Evolutionary conservation across 2,329 filamentous ascomycete species (phyloP), one percentile per base, ranked within the genome.

Genomic region (Trichoderma pleuroti): DNA sequence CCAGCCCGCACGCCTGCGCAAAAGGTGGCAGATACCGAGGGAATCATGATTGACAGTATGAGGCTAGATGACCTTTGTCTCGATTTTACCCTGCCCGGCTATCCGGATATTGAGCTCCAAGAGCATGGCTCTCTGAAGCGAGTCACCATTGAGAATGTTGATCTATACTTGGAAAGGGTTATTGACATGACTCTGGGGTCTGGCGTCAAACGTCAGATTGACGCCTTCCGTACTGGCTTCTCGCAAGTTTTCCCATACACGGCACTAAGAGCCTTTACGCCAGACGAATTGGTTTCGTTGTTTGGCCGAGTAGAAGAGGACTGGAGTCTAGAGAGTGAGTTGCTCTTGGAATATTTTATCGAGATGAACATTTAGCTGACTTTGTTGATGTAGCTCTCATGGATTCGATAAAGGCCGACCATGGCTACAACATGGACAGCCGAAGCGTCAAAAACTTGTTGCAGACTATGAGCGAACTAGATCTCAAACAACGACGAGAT

Each of bases 361-460:
- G 9, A 36, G 21, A 28, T 32, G n/a, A 6, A n/a, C 18, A n/a
- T 16, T 21, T 30, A 16, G 30, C 56, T 59, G 56, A 70, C 52
- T 73, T 76, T 62, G 18, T n/a, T 14, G 32, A 72, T 60, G 56
- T 72, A 96, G 93, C 96, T 72, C 88, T 99, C 52, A 97, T 97
- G 88, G 96, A 99, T 78, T 98, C 95, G 0, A 95, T 99, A 84
- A 99, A 99, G 83, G 96, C 96, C 32, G 96, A 99, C 76, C 96
- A 99, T 79, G 96, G 96, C 10, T 99, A 93, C 84, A 99, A 98
- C 76, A 96, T 99, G 88, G 96, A 99, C 79, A 98, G 95, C 85
- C 93, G 91, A 83, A 98, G 92, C 77, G 94, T 99, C 61, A 93
- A 91, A 76, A 98, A 99, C 76, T 81, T 99, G 74, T 86, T 99